Conservation (phyloP, 2,329 filamentous ascomycete species). For the Thelonectria discophora region DNA sequence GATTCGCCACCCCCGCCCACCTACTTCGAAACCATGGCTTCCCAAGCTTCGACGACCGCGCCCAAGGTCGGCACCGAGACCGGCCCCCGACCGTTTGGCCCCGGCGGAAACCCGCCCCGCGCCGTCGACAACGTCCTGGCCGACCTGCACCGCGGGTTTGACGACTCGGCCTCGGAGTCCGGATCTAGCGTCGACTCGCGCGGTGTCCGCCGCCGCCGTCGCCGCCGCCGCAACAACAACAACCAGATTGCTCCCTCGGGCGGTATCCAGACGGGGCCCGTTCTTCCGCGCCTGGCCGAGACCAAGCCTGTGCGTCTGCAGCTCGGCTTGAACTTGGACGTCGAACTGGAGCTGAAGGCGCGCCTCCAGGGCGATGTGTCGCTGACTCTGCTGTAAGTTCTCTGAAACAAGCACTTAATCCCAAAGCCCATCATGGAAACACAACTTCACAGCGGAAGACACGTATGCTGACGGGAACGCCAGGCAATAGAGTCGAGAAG, state of each 20-base stretch:
- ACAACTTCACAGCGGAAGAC: background rate
- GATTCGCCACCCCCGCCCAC: conserved; percentile 28
- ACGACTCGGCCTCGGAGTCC: conserved; percentile 33
- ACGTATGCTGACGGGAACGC: conserved; percentile 5
- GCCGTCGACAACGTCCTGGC: conserved; percentile 29
- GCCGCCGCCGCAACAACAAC: conserved; percentile 34
- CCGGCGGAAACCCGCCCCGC: conserved; percentile 26
- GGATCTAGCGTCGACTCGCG: conserved; percentile 33
- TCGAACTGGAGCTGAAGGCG: conserved; percentile 33
- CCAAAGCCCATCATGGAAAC: background rate
- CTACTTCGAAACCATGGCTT: conserved; percentile 31
- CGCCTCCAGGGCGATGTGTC: conserved; percentile 33
- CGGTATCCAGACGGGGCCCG: conserved; percentile 32
- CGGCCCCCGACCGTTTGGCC: conserved; percentile 15
- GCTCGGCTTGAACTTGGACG: conserved; percentile 33
- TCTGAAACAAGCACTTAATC: background rate
- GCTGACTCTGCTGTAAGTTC: conserved; percentile 33
- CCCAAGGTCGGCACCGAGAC: conserved; percentile 33
- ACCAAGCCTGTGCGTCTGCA: conserved; percentile 34
- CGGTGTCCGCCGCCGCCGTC: conserved; percentile 13
- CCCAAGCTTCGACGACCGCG: conserved; percentile 21
- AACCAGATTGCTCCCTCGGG: conserved; percentile 31
- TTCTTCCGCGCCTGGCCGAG: conserved; percentile 31
- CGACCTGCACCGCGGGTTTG: conserved; percentile 33
- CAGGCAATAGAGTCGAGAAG: conserved; percentile 35